Base-by-base conservation (phyloP, 2,329 filamentous ascomycete species). In the Paramyrothecium sp. region DNA sequence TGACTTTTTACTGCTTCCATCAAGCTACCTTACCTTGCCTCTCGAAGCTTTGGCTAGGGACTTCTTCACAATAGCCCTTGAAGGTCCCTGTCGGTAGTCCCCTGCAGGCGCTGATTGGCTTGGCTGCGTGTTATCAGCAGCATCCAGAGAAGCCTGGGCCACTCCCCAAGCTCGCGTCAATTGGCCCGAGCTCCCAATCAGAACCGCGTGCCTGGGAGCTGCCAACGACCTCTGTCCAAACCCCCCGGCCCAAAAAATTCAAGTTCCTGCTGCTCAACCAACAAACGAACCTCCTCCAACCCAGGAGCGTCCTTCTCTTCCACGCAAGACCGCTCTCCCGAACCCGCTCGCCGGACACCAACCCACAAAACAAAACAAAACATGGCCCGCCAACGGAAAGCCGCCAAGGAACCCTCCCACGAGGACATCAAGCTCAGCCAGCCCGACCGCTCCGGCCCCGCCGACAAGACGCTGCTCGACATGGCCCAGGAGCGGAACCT, bases 381-480 rank as follows among this genome's bases (percentile, higher is more conserved):
- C 5, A 82, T 83, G 81, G 80, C 76, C 55, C 76, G 74, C 62
- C 78, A 80, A 64, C 79, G 81, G 52, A 81, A 75, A 78, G 63
- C 73, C 74, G 63, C 73, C 74, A 81, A 78, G 61, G 75, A 81
- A 56, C 74, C 78, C 63, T 73, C 74, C 51, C 72, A 80, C 48
- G 69, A 72, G 61, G 73, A 81, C 58, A 81, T 90, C 70, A 85
- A 86, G 63, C 80, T 92, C 58, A 75, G 78, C 54, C 86, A 90
- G n/a, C 89, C 90, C 33, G 87, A 92, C 72, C 84, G 87, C 58
- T 85, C 84, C 53, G 82, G 72, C 1, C 87, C 73, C 2, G 75
- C 75, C 5, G 80, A 85, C 48, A 82, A 88, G 71, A 94, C 90
- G 0, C 79, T 95, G n/a, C 79, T 92, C 58, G 80, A 93, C 56